Conservation (phyloP, 768 basidiomycete genomes). For the Hysterangium stoloniferum region DNA sequence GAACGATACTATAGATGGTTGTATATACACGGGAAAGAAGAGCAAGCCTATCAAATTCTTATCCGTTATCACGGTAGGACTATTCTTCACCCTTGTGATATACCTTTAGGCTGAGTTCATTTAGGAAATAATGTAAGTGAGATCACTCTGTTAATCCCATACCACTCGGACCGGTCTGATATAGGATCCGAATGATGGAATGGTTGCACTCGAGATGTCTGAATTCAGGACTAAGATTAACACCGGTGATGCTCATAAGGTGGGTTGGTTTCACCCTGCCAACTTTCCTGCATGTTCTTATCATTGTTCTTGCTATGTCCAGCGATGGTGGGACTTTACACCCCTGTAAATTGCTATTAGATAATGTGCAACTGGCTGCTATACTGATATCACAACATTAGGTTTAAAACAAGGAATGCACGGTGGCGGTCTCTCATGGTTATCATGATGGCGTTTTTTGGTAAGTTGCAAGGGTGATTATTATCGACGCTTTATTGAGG, state of each 20-base stretch:
- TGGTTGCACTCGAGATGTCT: conserved; percentile 23
- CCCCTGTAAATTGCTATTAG: not conserved
- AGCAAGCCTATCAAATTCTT: conserved; percentile 22
- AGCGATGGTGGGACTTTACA: conserved; percentile 16
- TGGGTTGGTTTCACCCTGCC: conserved; percentile 21
- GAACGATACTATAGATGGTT: not conserved
- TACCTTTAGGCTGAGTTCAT: not conserved
- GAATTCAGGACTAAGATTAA: conserved; percentile 26
- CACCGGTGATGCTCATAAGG: conserved; percentile 27
- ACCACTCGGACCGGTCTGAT: not conserved
- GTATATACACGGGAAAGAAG: conserved; percentile 17
- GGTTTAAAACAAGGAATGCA: not conserved
- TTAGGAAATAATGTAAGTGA: not conserved
- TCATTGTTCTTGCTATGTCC: conserved; percentile 13
- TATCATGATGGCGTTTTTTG: conserved; percentile 21
- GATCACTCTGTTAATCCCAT: not conserved
- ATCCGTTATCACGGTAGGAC: conserved; percentile 22
- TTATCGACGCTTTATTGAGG: not conserved
- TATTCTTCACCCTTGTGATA: no score
- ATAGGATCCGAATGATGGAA: conserved; percentile 18
- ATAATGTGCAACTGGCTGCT: no score
- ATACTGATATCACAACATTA: no score
- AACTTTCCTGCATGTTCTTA: not conserved
- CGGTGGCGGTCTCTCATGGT: conserved; percentile 12
- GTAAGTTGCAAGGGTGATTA: conserved; percentile 3